A percentile compares a stretch with the other conserved stretches of the same genome.
These are phyloP conservation scores for Amanita brunnescens DNA, from an alignment of 768 basidiomycete genomes.

Conservation along the genomic window DNA sequence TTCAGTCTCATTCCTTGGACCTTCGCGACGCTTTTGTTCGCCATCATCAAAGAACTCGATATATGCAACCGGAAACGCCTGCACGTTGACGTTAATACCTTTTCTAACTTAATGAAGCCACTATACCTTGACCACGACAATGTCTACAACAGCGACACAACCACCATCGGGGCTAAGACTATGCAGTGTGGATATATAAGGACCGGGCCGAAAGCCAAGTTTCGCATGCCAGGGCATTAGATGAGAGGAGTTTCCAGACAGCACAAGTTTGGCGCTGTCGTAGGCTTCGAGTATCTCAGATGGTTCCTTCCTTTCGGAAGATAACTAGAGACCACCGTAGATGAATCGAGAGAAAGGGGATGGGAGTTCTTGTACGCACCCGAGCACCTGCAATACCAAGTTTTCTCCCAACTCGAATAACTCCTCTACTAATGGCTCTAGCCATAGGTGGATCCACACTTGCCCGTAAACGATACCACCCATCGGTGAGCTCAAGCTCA, in stretches of 20 bases:
- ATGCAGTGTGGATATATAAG: constrained; percentile 67
- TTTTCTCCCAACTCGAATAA: constrained; percentile 74
- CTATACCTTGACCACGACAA: constrained; percentile 58
- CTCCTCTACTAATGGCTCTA: constrained; percentile 57
- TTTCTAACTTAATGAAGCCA: not conserved
- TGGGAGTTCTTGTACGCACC: constrained; percentile 35
- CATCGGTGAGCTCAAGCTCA: constrained; percentile 89
- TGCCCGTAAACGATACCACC: constrained; percentile 88
- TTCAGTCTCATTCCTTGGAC: constrained; percentile 63
- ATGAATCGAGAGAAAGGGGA: not conserved
- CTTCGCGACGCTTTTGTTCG: constrained; percentile 41
- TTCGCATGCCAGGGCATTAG: constrained; percentile 84
- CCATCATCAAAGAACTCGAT: constrained; percentile 53
- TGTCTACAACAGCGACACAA: constrained; percentile 59
- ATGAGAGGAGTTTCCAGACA: constrained; percentile 82
- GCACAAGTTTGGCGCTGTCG: constrained; percentile 48
- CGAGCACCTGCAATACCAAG: constrained; percentile 71
- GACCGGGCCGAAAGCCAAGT: constrained; percentile 65
- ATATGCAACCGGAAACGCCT: constrained; percentile 73
- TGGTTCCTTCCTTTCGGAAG: constrained; percentile 64
- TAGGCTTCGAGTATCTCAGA: constrained; percentile 79
- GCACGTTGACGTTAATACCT: not conserved
- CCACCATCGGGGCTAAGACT: constrained; percentile 83
- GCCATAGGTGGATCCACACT: constrained; percentile 65
- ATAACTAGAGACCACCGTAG: constrained; percentile 39